Evolutionary conservation across 2,329 filamentous ascomycete genomes (phyloP).

Genomic region (Pseudogymnoascus destructans): DNA sequence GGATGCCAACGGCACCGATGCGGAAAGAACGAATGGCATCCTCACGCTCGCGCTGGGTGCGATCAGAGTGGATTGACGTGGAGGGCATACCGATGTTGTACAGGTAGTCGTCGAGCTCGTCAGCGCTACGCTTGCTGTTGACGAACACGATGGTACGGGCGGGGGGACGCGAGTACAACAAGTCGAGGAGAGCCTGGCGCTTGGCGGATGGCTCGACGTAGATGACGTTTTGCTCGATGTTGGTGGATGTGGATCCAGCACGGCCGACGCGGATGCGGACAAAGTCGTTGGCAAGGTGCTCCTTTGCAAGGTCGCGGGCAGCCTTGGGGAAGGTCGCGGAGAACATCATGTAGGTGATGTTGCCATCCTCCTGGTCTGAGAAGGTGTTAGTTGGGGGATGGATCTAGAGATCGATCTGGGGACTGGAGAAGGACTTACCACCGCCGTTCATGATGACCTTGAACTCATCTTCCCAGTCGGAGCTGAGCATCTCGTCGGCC

Average conservation of each 20-base stretch:
- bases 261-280: conserved; percentile 78
- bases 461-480: conserved; percentile 68
- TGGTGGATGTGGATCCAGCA: conserved; percentile 66
- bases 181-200: conserved; percentile 54
- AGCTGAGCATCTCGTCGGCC: conserved; percentile 78
- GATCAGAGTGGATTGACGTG: conserved; percentile 77
- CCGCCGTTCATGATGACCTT: conserved; percentile 65
- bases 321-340: conserved; percentile 85
- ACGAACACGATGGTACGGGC: conserved; percentile 81
- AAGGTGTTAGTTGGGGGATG: conserved; percentile 15
- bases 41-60: conserved; percentile 83
- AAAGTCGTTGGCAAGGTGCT: conserved; percentile 61
- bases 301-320: conserved; percentile 61
- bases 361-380: conserved; percentile 60
- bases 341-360: conserved; percentile 66
- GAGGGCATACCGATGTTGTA: conserved; percentile 69
- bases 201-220: conserved; percentile 55
- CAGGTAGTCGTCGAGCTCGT: conserved; percentile 76
- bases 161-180: conserved; percentile 57
- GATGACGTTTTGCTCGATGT: conserved; percentile 69
- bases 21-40: conserved; percentile 82
- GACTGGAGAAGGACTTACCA: conserved; percentile 41
- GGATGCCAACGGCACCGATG: conserved; percentile 57
- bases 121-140: conserved; percentile 65
- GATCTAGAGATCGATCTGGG: neutral